Base-by-base conservation (phyloP, 345 rosid species). In the Lumnitzera racemosa region DNA sequence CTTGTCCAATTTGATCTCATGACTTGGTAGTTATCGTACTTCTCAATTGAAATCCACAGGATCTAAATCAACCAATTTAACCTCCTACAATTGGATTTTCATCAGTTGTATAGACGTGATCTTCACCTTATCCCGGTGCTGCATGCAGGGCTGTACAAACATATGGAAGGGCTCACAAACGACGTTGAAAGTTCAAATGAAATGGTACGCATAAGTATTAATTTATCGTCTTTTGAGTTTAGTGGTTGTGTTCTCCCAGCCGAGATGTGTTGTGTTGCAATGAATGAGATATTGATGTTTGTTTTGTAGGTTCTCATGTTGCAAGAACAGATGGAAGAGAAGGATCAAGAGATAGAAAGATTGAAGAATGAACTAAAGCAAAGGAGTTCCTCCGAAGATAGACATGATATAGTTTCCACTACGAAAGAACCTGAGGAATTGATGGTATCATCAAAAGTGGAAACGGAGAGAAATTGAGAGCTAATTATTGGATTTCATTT, bases 161-260 rank as follows among this genome's bases (percentile, higher is more conserved):
- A 89, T 67, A 77, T 81, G 90, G 91, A 84, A 46, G 84, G 83
- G 20, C 71, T 94, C 68, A 80, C 91, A 15, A 76, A 82, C 73
- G 95, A 90, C 72, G 85, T 83, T 8, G 97, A 90, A 75, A 83
- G 85, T 72, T 88, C 97, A 49, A 88, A 86, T 76, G 99, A 86
- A 80, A 80, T 70, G 91, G 95, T 94, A 57, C 68, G 58, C 51
- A 41, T 59, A 58, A 46, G 9, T 16, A 16, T 9, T 53, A 25
- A 53, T 23, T 53, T 53, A 17, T 3, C 4, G 10, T 12, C 36
- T 24, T 55, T 15, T 11, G 13, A 23, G 43, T 9, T 11, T 52
- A 7, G 24, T 12, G 13, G 47, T 15, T 12, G 46, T 55, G 47
- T 25, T 25, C 12, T 13, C 16, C 43, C 31, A 2, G 31, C 31